Base-by-base conservation (phyloP, 2,329 filamentous ascomycete species). In the Calonectria montana region DNA sequence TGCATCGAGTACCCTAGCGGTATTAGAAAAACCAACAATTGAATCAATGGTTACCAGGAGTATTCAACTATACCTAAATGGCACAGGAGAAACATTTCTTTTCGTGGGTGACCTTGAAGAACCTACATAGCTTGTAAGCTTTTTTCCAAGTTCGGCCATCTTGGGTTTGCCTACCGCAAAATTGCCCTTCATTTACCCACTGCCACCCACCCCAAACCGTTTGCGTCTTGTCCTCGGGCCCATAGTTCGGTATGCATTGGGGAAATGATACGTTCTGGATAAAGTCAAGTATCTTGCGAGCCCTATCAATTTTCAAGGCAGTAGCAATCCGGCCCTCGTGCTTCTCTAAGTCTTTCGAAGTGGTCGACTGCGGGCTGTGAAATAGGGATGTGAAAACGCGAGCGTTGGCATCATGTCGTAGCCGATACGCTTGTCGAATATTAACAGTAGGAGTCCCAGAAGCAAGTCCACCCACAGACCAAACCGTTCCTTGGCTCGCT, bases 221-320 rank as follows among this genome's bases (percentile, higher is more conserved):
- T 39, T 67, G 77, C 18, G 55, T 39, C 65, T 74, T 59, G 25
- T 74, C 61, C 37, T 53, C 35, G 21, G 65, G 41, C n/a, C 41
- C 25, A 57, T 25, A 25, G 41, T 37, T 29, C 27, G 4, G 39
- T 13, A 55, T 61, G n/a, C 35, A 61, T 71, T 27, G 71, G 43
- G 65, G 71, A 55, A 71, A 65, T 15, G 66, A 43, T 31, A 37
- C 45, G 9, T 39, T 47, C 8, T 73, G 74, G 37, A 82, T 82
- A 74, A 91, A 91, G 47, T 88, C 88, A 35, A 98, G 86, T 16
- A 97, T 86, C 73, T 91, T 90, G 29, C 89, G 87, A 35, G 90
- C 87, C 55, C 91, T 91, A 80, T 97, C 92, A 72, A 98, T 88
- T n/a, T 94, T 90, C 64, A 98, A 87, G 3, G 97, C 97, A 18